Conservation (phyloP, 208 protist genomes). For the Leishmania aethiopica region DNA sequence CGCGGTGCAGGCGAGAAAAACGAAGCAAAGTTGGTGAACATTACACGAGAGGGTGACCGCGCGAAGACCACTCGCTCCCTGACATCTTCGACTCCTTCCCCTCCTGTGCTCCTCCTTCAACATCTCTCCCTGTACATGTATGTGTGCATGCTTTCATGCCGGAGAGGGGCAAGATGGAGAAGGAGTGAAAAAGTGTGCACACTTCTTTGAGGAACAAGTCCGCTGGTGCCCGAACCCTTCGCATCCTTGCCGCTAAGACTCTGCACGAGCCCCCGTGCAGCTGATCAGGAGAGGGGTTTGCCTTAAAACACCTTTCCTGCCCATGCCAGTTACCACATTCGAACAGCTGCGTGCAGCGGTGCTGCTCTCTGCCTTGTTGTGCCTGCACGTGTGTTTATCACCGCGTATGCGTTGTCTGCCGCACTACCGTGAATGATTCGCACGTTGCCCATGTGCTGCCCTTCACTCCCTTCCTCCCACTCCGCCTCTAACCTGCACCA, state of each 20-base stretch:
- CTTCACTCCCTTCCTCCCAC: no score
- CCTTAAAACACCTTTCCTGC: neutral
- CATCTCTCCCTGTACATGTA: neutral
- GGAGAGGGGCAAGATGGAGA: neutral
- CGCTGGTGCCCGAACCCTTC: neutral
- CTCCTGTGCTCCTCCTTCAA: neutral
- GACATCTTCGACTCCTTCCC: neutral
- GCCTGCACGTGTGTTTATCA: neutral
- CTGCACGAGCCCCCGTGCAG: no score
- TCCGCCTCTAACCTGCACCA: neutral
- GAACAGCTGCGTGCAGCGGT: neutral
- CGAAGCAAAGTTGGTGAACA: neutral
- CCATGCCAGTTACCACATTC: no score
- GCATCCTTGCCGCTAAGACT: neutral
- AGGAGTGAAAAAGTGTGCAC: neutral
- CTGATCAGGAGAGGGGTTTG: neutral
- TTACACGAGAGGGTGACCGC: neutral
- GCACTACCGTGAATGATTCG: neutral
- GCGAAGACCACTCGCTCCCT: neutral
- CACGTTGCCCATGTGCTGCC: neutral
- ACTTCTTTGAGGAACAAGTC: neutral
- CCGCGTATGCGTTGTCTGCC: neutral
- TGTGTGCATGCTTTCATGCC: neutral
- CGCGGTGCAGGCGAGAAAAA: neutral
- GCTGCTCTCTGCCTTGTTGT: neutral